Base-by-base conservation (phyloP, 2,329 filamentous ascomycete species). In the Ascocoryne sarcoides region DNA sequence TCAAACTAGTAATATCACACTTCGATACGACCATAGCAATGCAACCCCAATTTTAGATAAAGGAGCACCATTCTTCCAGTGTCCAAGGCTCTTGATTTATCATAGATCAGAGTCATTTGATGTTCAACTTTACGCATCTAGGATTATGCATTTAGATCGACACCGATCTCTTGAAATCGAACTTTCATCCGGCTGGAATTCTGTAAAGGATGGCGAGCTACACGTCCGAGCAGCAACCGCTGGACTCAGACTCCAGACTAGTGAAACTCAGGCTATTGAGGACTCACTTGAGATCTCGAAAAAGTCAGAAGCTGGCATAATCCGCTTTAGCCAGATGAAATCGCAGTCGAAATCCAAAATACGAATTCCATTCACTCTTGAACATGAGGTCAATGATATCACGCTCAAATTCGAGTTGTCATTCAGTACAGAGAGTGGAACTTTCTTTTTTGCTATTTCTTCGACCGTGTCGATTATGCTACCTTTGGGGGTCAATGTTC, bases 401-500 rank as follows among this genome's bases (percentile, higher is more conserved):
- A 73, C 78, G 0, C 70, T 90, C 40, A 82, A 79, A 46, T 63
- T 90, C n/a, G 89, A 95, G 48, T 69, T 88, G 8, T 70, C 68
- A 1, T 94, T 92, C 56, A 72, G 72, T 2, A 89, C 84, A 0
- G 68, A 76, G 0, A 65, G 75, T 2, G 83, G 80, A 2, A 68
- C 66, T 5, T 84, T 86, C 48, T 68, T 71, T 39, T 82, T 81
- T 57, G 72, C 76, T 12, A 75, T 73, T 12, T 69, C 71, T 5
- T 73, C 75, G 15, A 75, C 70, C 3, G 70, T 93, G 15, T 73
- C 80, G 2, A 82, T 92, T 2, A 74, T 83, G 1, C 68, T 98
- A 4, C 85, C 87, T 0, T 70, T 98, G 3, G 89, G 90, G 3
- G 92, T 98, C 47, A 96, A 96, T 50, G 92, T 98, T 4, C 89